Evolutionary conservation across 1,284 basidiomycete species (phyloP).

Genomic region (Trichosporon coremiiforme): DNA sequence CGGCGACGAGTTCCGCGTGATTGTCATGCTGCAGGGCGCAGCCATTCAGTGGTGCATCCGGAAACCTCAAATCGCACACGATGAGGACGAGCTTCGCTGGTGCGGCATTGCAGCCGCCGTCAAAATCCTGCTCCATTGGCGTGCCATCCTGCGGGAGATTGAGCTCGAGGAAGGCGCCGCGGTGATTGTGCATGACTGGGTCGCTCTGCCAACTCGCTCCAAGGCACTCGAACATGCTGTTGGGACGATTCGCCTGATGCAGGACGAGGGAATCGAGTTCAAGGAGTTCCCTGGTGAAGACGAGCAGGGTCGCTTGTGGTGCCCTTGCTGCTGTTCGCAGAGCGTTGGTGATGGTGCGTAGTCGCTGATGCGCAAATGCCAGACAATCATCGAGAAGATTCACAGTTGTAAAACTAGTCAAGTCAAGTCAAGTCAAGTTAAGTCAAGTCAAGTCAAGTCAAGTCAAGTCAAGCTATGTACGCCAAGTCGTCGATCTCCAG

Average conservation of each 20-base stretch:
- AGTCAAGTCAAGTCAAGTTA: too few species aligned
- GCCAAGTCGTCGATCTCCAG: too few species aligned
- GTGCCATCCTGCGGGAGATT: neutral
- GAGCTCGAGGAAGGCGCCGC: neutral
- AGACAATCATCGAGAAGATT: too few species aligned
- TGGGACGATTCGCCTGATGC: neutral
- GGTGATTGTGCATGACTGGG: neutral
- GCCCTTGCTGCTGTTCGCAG: neutral
- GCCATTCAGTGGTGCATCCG: neutral
- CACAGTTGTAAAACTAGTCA: too few species aligned
- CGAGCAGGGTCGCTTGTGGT: neutral
- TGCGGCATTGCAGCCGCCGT: neutral
- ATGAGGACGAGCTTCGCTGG: neutral
- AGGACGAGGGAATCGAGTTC: neutral
- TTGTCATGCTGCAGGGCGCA: neutral
- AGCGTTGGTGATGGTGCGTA: too few species aligned
- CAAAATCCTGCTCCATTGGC: neutral
- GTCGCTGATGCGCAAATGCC: too few species aligned
- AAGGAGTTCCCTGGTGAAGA: neutral
- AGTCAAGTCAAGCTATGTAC: too few species aligned
- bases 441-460: too few species aligned
- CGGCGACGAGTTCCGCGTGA: neutral
- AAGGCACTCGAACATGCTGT: neutral
- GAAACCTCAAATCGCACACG: neutral
- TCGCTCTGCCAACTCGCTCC: neutral